A percentile compares a stretch with the other conserved stretches of the same genome.
Evolutionary conservation across 306 rosid species (phyloP).

Genomic region (Mucuna pruriens): DNA sequence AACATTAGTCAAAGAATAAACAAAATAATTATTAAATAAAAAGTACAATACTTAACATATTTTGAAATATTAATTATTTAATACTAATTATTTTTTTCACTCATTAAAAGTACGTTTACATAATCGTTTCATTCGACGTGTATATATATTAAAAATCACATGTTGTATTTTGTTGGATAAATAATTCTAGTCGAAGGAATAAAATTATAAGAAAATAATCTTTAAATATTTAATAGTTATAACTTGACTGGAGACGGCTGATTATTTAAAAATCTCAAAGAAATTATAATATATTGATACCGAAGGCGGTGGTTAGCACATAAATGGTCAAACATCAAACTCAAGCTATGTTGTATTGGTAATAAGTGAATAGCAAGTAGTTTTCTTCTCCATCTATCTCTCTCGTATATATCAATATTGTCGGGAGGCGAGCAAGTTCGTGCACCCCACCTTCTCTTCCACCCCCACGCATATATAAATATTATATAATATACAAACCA

Average conservation of each 20-base stretch:
- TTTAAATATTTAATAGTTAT: no score
- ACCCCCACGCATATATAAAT: background rate
- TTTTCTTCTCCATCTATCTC: background rate
- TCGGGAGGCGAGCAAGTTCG: slow-evolving; percentile 49
- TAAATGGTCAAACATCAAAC: slow-evolving; percentile 40
- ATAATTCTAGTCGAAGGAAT: no score
- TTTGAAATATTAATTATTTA: background rate
- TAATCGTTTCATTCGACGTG: no score
- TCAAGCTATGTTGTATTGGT: background rate
- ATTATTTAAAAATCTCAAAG: no score
- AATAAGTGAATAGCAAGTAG: background rate
- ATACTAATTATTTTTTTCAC: background rate
- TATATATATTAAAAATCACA: no score
- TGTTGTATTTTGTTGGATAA: no score
- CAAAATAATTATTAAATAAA: background rate
- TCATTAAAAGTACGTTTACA: background rate
- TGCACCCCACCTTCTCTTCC: slow-evolving; percentile 45
- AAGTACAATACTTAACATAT: background rate
- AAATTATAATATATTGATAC: no score
- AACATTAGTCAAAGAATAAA: background rate
- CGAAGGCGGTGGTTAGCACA: no score
- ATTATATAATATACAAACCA: background rate
- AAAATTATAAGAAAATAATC: no score
- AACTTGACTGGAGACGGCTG: no score
- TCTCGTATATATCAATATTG: slow-evolving; percentile 31